These are phyloP conservation scores for Astrocystis sublimbata DNA, from an alignment of 495 filamentous ascomycete genomes.

Conservation along the genomic window DNA sequence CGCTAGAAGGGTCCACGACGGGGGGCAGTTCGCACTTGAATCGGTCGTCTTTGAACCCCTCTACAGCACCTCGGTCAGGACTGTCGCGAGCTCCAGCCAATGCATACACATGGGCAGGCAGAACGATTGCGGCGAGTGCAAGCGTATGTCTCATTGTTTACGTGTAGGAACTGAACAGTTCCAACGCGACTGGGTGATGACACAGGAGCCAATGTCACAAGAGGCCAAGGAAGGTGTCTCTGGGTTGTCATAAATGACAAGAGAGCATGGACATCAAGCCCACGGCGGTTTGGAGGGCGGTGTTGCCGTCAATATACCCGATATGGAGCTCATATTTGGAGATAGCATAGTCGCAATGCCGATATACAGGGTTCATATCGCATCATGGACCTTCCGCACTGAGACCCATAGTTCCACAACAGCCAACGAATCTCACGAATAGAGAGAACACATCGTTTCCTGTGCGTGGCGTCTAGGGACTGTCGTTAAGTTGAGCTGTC, in stretches of 20 bases:
- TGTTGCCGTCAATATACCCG: not conserved
- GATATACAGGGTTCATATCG: slow-evolving; percentile 31
- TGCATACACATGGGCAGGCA: slow-evolving; percentile 19
- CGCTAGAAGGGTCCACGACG: slow-evolving; percentile 29
- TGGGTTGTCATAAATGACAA: no score
- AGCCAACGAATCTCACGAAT: not conserved
- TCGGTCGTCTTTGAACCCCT: not conserved
- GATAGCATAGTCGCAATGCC: slow-evolving; percentile 20
- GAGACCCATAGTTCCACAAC: not conserved
- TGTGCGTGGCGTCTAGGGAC: not conserved
- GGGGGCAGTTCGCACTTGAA: slow-evolving; percentile 36
- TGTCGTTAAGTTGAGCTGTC: slow-evolving; percentile 2
- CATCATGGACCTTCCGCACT: slow-evolving; percentile 19
- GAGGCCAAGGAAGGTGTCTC: not conserved
- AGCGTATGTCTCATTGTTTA: slow-evolving; percentile 23
- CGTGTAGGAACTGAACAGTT: not conserved
- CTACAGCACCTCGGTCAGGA: slow-evolving; percentile 11
- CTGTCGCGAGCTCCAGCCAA: slow-evolving; percentile 19
- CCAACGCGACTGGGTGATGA: not conserved
- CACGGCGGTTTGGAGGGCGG: no score
- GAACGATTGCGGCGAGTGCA: slow-evolving; percentile 23
- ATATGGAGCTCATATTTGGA: not conserved
- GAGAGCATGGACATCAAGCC: no score
- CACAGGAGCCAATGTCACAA: not conserved
- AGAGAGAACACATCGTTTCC: not conserved